Base-by-base conservation (phyloP, 768 basidiomycete species). In the Coprinopsis sp. region DNA sequence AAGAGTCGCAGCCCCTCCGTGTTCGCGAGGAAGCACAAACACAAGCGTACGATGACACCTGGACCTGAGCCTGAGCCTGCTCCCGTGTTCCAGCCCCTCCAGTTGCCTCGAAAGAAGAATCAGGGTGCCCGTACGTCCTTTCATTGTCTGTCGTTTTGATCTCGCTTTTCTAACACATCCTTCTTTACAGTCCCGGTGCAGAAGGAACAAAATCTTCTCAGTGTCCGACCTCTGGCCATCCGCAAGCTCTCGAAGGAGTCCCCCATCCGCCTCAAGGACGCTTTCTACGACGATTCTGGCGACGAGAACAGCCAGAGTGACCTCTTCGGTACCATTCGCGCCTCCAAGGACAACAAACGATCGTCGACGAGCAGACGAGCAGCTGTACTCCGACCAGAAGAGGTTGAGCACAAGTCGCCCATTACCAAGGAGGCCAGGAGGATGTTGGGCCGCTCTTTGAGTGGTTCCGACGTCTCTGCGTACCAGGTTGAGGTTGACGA, bases 371-470 rank as follows among this genome's bases (percentile, higher is more conserved):
- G 10, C 10, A n/a, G n/a, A n/a, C 30, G 8, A 8, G 30, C n/a
- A 8, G 30, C 8, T 31, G 30, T 8, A 8, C n/a, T n/a, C 30
- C 8, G 8, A 8, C 30, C n/a, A n/a, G 40, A 14, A 5, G 12
- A 42, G 27, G 40, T 28, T 18, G 27, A 28, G 24, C 6, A 28
- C n/a, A 16, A 23, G 4, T 40, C 22, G 18, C 48, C 48, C 3
- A 37, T 49, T 14, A 49, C 41, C 4, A 72, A 70, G 0, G 76
- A 80, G 44, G 70, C 71, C 16, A 72, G 78, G 53, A 74, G 74
- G 33, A 70, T 68, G n/a, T 87, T 14, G 82, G 84, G 0, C 73
- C 85, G 63, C 65, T 68, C 84, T 0, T 74, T 88, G 67, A 85
- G 85, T 8, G 77, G 77, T 1, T 79, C 77, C 0, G 68, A 76